Percentiles rank a stretch among this genome's conserved stretches.
Evolutionary conservation across 805 yeast genomes (phyloP).

Genomic region (Kazachstania viticola): DNA sequence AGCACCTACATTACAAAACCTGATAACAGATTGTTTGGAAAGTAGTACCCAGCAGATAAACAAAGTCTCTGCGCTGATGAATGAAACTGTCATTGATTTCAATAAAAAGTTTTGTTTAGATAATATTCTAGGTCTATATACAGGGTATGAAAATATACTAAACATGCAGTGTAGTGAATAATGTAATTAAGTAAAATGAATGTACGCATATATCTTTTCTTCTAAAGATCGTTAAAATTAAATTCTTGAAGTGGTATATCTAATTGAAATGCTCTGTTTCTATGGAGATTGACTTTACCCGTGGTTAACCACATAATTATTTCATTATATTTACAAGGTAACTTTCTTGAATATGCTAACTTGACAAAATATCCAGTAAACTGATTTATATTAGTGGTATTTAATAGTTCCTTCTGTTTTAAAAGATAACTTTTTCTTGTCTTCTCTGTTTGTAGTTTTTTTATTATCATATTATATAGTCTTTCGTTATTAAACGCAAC

Average conservation of each 20-base stretch:
- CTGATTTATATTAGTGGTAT: constrained; percentile 49
- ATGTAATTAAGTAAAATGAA: no score
- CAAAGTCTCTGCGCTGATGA: no score
- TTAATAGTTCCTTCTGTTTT: constrained; percentile 14
- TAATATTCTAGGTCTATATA: constrained; percentile 10
- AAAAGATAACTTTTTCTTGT: constrained; percentile 38
- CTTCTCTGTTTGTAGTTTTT: constrained; percentile 28
- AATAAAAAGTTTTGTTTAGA: constrained; percentile 1
- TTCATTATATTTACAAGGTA: constrained; percentile 37
- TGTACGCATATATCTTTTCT: no score
- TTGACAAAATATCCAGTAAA: constrained; percentile 56
- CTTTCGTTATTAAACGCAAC: constrained; percentile 24
- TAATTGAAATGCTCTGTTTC: no score
- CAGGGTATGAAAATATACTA: no score
- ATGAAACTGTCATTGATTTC: no score
- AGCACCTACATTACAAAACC: no score
- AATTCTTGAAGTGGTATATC: no score
- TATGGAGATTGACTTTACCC: constrained; percentile 19
- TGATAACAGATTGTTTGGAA: no score
- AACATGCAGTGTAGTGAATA: no score
- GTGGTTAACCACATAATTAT: constrained; percentile 37
- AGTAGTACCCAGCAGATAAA: no score
- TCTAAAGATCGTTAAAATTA: no score
- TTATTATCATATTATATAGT: constrained; percentile 25
- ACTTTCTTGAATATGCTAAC: constrained; percentile 33